Evolutionary conservation across 768 basidiomycete genomes (phyloP).

Genomic region (Suillus bovinus): DNA sequence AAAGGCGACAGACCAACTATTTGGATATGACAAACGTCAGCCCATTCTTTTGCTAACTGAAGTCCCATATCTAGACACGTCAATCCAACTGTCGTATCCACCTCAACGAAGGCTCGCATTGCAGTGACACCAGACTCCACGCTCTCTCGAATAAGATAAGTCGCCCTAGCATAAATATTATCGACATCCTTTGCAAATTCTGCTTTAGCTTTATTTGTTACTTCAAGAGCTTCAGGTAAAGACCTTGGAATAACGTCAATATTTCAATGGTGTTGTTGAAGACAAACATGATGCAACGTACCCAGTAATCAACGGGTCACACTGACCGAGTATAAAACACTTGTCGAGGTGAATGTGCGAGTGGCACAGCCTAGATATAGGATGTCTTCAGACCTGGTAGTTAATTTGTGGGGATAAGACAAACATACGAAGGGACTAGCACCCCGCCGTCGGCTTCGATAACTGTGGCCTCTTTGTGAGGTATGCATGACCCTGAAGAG

Average conservation of each 20-base stretch:
- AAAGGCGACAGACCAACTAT: slow-evolving; percentile 46
- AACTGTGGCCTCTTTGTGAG: neutral
- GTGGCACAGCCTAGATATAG: slow-evolving; percentile 48
- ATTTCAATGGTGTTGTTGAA: neutral
- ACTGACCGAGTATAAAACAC: slow-evolving; percentile 62
- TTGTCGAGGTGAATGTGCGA: slow-evolving; percentile 70
- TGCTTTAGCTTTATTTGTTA: slow-evolving; percentile 54
- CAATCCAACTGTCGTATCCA: slow-evolving; percentile 54
- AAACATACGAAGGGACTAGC: slow-evolving; percentile 34
- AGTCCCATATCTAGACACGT: slow-evolving; percentile 55
- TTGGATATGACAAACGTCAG: slow-evolving; percentile 52
- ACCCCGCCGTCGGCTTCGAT: slow-evolving; percentile 30
- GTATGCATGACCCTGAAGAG: slow-evolving; percentile 13
- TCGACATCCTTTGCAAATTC: slow-evolving; percentile 41
- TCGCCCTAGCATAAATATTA: slow-evolving; percentile 54
- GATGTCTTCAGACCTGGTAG: slow-evolving; percentile 17
- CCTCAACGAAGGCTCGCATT: slow-evolving; percentile 70
- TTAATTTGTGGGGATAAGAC: neutral
- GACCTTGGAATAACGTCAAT: slow-evolving; percentile 36
- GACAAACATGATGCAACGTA: slow-evolving; percentile 29
- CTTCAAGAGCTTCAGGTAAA: slow-evolving; percentile 54
- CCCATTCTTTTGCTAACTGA: slow-evolving; percentile 46
- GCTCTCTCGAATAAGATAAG: slow-evolving; percentile 55
- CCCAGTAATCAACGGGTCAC: slow-evolving; percentile 53
- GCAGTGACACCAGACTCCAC: slow-evolving; percentile 61